Percentiles rank a stretch among this genome's conserved stretches.
These are phyloP conservation scores for Dactylis glomerata DNA, from an alignment of 176 grass and related monocot species.

Conservation along the genomic window DNA sequence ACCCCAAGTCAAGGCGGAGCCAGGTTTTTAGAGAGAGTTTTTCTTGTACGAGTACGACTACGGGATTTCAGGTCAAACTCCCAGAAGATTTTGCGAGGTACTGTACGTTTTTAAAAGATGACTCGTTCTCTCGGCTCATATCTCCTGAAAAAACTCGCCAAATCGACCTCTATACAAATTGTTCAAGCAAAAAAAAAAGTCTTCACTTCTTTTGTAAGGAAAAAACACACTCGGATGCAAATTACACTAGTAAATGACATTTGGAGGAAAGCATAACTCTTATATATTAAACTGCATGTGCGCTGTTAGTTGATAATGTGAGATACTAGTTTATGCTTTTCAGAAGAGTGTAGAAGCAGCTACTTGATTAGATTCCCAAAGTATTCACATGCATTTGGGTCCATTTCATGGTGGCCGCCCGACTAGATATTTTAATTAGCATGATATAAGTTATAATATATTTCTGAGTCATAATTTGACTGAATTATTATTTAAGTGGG, in stretches of 20 bases:
- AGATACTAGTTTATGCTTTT: neutral
- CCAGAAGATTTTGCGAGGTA: neutral
- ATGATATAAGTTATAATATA: neutral
- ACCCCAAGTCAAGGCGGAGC: neutral
- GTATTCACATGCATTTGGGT: slow-evolving; percentile 30
- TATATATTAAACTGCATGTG: neutral
- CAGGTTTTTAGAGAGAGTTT: neutral
- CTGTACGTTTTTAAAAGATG: neutral
- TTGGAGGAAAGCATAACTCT: neutral
- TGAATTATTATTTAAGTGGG: slow-evolving; percentile 24
- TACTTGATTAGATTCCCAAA: slow-evolving; percentile 31
- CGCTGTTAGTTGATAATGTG: neutral
- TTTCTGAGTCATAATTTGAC: slow-evolving; percentile 42
- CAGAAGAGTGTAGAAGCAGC: slow-evolving; percentile 40
- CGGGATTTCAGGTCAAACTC: neutral
- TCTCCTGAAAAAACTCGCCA: neutral
- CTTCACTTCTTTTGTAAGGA: neutral
- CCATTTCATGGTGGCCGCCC: slow-evolving; percentile 11
- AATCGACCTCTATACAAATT: neutral
- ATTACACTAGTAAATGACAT: neutral
- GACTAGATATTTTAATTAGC: slow-evolving; percentile 2
- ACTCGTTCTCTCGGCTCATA: no score
- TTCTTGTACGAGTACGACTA: neutral
- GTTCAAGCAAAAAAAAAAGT: neutral
- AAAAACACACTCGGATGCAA: neutral